Percentiles rank a stretch among this genome's conserved stretches.
Conservation (phyloP, 164 flowering plant genomes). For the Nelumbo lutea region DNA sequence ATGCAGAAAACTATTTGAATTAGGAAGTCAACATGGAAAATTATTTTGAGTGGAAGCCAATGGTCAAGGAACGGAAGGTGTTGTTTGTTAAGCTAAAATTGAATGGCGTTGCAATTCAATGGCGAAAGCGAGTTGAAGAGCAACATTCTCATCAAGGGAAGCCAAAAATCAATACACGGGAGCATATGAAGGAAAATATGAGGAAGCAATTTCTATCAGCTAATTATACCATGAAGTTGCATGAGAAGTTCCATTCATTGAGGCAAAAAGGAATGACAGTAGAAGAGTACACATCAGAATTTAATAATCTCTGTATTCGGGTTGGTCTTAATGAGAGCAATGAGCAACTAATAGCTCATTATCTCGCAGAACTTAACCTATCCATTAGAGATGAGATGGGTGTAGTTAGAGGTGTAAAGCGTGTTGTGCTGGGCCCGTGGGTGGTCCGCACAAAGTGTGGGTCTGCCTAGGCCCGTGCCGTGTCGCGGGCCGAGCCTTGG, state of each 20-base stretch:
- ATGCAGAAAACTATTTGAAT: background rate
- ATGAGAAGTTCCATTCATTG: background rate
- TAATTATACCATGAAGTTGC: background rate
- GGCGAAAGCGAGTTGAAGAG: conserved; percentile 13
- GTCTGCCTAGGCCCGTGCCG: too few species aligned
- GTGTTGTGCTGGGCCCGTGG: too few species aligned
- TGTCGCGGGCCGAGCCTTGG: too few species aligned
- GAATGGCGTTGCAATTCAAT: conserved; percentile 4
- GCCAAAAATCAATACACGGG: conserved; percentile 4
- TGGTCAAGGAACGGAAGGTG: conserved; percentile 2
- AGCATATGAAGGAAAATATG: conserved; percentile 3
- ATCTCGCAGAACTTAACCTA: background rate
- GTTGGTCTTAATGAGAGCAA: conserved; percentile 1
- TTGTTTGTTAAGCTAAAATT: conserved; percentile 7
- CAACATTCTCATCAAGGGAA: background rate
- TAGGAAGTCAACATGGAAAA: background rate
- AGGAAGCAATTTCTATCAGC: conserved; percentile 2
- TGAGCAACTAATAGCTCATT: background rate
- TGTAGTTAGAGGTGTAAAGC: too few species aligned
- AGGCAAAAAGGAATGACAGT: background rate
- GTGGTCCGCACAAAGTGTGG: too few species aligned
- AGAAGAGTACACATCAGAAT: background rate
- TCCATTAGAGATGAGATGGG: background rate
- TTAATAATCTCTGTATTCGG: conserved; percentile 3
- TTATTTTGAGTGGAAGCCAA: conserved; percentile 3